Evolutionary conservation across 768 basidiomycete species (phyloP).

Genomic region (Leucocoprinus leucothites): DNA sequence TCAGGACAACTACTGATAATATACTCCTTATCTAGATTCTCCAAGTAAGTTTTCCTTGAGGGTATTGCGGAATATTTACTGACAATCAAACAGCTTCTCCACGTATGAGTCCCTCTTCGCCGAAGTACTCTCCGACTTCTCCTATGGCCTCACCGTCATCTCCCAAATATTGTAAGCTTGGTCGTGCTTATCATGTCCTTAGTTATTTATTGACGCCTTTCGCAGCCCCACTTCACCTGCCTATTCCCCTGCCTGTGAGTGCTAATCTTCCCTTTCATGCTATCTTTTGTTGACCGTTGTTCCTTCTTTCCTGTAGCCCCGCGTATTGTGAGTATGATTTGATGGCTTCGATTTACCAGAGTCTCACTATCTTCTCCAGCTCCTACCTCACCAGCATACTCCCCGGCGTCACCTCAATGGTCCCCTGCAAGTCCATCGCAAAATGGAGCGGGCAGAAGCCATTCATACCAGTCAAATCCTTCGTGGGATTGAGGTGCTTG

Average conservation of each 20-base stretch:
- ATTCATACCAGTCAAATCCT: constrained; percentile 46
- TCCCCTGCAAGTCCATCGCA: constrained; percentile 79
- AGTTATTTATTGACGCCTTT: constrained; percentile 13
- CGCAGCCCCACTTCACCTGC: constrained; percentile 83
- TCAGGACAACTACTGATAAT: constrained; percentile 17
- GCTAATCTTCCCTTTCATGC: background rate
- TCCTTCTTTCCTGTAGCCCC: constrained; percentile 46
- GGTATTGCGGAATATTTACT: constrained; percentile 21
- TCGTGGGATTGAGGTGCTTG: constrained; percentile 44
- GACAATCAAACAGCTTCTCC: constrained; percentile 54
- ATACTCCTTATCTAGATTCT: constrained; percentile 49
- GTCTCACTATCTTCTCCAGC: constrained; percentile 37
- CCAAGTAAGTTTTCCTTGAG: constrained; percentile 56
- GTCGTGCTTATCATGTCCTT: background rate
- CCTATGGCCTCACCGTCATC: constrained; percentile 88
- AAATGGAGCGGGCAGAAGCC: constrained; percentile 38
- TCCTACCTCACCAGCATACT: constrained; percentile 83
- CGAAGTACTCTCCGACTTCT: constrained; percentile 91
- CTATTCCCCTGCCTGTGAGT: constrained; percentile 86
- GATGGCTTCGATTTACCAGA: constrained; percentile 12
- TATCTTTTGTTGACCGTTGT: background rate
- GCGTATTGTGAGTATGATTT: constrained; percentile 61
- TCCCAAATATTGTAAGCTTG: constrained; percentile 81
- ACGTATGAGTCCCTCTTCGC: constrained; percentile 85
- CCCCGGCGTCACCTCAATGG: constrained; percentile 82